Evolutionary conservation across 2,329 filamentous ascomycete genomes (phyloP), one percentile per base, ranked within the genome.

Genomic region (Clonostachys solani): DNA sequence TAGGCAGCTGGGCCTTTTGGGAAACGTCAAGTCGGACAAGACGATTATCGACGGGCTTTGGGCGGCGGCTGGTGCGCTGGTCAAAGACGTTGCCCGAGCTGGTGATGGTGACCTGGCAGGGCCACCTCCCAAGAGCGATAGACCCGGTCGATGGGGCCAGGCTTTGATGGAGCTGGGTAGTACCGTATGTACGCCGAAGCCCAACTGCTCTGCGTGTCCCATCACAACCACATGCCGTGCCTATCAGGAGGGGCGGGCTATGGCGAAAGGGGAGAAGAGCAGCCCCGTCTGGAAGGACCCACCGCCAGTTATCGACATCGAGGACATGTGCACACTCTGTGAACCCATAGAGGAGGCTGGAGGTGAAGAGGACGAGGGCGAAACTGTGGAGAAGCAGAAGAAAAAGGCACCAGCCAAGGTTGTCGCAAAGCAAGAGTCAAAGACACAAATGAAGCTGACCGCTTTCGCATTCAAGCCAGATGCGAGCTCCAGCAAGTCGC

Each of bases 131-230:
- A 51, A 58, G 13, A 82, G 74, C 46, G 71, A 78, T 45, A 60
- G 75, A 18, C 80, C 81, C 0, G 81, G 81, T 1, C 62, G 74
- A 50, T 84, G 81, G 81, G 82, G 82, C 1, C 81, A 85, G 56
- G 81, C 78, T 1, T 61, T 85, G 23, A 85, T 85, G 81, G 81
- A 85, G 56, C 67, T 85, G 5, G 81, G 81, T 4, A 83, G 80
- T 51, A 85, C 81, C 0, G 58, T 84, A 3, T 85, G 81, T 54
- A 73, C 73, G 7, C 81, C 81, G 1, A 77, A 77, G 52, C 81
- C 81, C 2, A 74, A 77, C 44, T 85, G 81, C 52, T 60, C 60
- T 3, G 55, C 56, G 2, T 81, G 78, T 47, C 78, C 78, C 2
- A 66, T 81, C 42, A 73, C 64, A 1, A 59, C 61, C 3, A 78